Percentiles rank a stretch among this genome's conserved stretches.
Conservation (phyloP, 225 moss, liverwort and hornwort species). For the Physcomitrellopsis africana region DNA sequence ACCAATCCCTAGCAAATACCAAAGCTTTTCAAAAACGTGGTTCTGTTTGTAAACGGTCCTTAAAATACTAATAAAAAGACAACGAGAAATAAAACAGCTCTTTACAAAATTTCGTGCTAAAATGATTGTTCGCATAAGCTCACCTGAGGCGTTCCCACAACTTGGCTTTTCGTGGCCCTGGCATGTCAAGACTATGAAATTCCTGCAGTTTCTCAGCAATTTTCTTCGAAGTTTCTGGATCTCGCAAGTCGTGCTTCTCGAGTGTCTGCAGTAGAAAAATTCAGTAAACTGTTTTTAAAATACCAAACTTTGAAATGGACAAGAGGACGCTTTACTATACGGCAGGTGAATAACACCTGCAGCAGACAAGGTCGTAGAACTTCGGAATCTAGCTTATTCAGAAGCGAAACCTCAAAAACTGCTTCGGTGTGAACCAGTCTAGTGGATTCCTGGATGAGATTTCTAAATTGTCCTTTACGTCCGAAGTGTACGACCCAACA, state of each 20-base stretch:
- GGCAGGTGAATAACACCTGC: neutral
- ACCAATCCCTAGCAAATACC: slow-evolving; percentile 71
- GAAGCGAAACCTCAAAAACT: no score
- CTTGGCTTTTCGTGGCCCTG: slow-evolving; percentile 67
- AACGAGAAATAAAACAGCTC: neutral
- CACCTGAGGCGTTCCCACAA: slow-evolving; percentile 95
- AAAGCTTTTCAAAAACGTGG: neutral
- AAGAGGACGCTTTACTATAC: neutral
- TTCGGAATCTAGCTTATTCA: neutral
- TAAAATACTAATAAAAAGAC: neutral
- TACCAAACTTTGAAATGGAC: neutral
- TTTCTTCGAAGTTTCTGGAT: slow-evolving; percentile 64
- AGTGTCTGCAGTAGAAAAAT: slow-evolving; percentile 65
- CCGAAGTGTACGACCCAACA: no score
- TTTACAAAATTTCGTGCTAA: neutral
- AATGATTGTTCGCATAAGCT: neutral
- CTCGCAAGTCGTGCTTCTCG: slow-evolving; percentile 73
- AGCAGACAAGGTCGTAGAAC: slow-evolving; percentile 10
- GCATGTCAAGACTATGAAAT: slow-evolving; percentile 81
- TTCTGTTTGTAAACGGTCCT: no score
- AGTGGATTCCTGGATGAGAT: no score
- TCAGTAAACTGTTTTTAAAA: neutral
- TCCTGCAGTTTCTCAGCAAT: slow-evolving; percentile 74
- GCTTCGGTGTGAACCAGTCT: no score
- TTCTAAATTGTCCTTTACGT: no score